Base-by-base conservation (phyloP, 331 rosid genomes). In the Quercus phellos region DNA sequence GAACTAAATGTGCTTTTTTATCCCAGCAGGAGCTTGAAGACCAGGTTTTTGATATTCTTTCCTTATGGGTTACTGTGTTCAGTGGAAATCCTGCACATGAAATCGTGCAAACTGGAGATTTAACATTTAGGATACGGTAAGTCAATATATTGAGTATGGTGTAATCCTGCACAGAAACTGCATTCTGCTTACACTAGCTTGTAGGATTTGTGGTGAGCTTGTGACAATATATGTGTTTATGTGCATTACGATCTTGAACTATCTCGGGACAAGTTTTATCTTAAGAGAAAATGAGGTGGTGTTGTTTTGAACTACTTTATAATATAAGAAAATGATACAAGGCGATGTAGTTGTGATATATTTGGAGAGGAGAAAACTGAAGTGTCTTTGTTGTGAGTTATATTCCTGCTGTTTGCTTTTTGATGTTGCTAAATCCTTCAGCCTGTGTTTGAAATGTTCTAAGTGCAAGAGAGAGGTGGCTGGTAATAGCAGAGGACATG, bases 31-130 rank as follows among this genome's bases (percentile, higher is more conserved):
- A 91, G 87, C 90, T 93, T 79, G 96, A 91, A 85, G 96, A 91
- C 79, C 93, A 93, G 82, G 94, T 88, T 70, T 95, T 95, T 84
- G 98, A 95, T 85, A 91, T 95, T 74, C 98, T 93, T 91, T 89
- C 98, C 84, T 84, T 95, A 59, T 93, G 98, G 98, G 93, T 92
- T 74, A 77, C 88, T 72, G 86, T 90, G 74, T 95, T 95, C 84
- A 72, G 82, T 67, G 94, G 88, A 77, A 91, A 85, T 79, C 90
- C 90, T 29, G 93, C 89, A 76, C 74, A 83, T 68, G 98, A 93
- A 85, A 77, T 81, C 58, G 76, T 72, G 51, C 84, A 84, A 77
- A 81, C 85, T 85, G 96, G 78, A 54, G 96, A 93, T 83, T 85
- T 93, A 85, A 54, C 74, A 73, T 86, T 93, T 72, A 91, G 82